A percentile compares a stretch with the other conserved stretches of the same genome.
These are phyloP conservation scores for Corniculantispora saksenae DNA, from an alignment of 2,329 filamentous ascomycete species.

Conservation along the genomic window DNA sequence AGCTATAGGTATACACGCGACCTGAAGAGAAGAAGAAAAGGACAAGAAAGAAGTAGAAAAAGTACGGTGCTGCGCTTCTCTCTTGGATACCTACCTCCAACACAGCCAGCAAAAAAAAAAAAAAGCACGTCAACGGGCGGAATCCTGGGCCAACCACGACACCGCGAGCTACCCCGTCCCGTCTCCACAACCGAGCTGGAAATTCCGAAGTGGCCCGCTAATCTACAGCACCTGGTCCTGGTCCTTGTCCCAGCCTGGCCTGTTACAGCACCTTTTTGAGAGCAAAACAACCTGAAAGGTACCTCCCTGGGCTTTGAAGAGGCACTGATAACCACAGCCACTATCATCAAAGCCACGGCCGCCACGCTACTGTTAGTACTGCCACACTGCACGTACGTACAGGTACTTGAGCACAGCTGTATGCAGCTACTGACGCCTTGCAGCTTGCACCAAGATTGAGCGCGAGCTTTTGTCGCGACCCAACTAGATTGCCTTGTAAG, in stretches of 20 bases:
- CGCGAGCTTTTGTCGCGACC: background rate
- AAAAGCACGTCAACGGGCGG: conserved; percentile 2
- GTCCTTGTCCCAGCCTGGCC: too few relatives aligned
- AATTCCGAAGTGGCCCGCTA: background rate
- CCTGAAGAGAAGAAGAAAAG: background rate
- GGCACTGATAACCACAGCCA: too few relatives aligned
- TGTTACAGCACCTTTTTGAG: too few relatives aligned
- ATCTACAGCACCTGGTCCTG: too few relatives aligned
- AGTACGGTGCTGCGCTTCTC: background rate
- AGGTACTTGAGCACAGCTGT: background rate
- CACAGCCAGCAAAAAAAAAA: background rate
- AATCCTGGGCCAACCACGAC: conserved; percentile 9
- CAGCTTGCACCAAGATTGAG: background rate
- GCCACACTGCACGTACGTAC: too few relatives aligned
- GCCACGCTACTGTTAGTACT: too few relatives aligned
- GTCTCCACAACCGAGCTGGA: conserved; percentile 6
- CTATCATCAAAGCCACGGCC: too few relatives aligned
- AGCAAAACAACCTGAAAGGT: too few relatives aligned
- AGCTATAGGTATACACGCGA: background rate
- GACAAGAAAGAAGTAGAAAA: background rate
- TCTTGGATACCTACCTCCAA: background rate
- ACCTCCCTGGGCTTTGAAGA: too few relatives aligned
- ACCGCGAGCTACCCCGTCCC: background rate
- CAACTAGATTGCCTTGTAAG: background rate
- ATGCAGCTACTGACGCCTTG: background rate